Percentiles rank a stretch among this genome's conserved stretches.
phyloP scores from a whole-genome alignment of 306 rosid species.

The Clitoria ternatea region DNA sequence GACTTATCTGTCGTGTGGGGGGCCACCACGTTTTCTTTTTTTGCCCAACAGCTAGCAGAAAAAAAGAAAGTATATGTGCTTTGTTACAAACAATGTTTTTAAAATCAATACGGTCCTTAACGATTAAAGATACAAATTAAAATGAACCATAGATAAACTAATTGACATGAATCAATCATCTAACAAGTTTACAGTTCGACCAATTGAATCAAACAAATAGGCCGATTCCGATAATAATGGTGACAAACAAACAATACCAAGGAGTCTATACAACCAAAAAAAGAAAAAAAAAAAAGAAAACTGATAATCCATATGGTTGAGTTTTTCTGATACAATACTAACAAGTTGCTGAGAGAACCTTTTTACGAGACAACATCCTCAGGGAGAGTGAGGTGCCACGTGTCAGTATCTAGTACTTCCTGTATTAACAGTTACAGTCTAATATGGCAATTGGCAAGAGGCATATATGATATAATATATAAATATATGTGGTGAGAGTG shows the following conservation, averaged over 20 bases:
- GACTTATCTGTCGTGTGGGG: slow-evolving; percentile 32
- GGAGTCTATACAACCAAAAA: slow-evolving; percentile 21
- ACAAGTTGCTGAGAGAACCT: slow-evolving; percentile 29
- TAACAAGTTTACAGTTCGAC: too few relatives aligned
- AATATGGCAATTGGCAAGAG: slow-evolving; percentile 27
- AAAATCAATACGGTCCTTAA: too few relatives aligned
- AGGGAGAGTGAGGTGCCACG: slow-evolving; percentile 25
- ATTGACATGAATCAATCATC: too few relatives aligned
- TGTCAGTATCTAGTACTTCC: slow-evolving; percentile 30
- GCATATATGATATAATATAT: background rate
- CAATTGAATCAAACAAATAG: too few relatives aligned
- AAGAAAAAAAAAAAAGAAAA: background rate
- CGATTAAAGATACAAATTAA: too few relatives aligned
- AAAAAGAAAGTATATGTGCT: slow-evolving; percentile 22
- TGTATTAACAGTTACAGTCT: slow-evolving; percentile 31
- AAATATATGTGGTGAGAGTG: slow-evolving; percentile 17
- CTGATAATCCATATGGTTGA: slow-evolving; percentile 19
- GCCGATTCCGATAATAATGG: too few relatives aligned
- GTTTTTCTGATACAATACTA: slow-evolving; percentile 28
- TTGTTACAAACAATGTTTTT: slow-evolving; percentile 35
- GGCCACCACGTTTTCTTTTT: slow-evolving; percentile 45
- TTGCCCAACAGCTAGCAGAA: slow-evolving; percentile 54
- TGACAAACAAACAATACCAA: slow-evolving; percentile 40
- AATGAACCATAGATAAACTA: too few relatives aligned
- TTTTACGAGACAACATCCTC: slow-evolving; percentile 27